Conservation (phyloP, 2,329 filamentous ascomycete genomes). For the Endocalyx cinctus region DNA sequence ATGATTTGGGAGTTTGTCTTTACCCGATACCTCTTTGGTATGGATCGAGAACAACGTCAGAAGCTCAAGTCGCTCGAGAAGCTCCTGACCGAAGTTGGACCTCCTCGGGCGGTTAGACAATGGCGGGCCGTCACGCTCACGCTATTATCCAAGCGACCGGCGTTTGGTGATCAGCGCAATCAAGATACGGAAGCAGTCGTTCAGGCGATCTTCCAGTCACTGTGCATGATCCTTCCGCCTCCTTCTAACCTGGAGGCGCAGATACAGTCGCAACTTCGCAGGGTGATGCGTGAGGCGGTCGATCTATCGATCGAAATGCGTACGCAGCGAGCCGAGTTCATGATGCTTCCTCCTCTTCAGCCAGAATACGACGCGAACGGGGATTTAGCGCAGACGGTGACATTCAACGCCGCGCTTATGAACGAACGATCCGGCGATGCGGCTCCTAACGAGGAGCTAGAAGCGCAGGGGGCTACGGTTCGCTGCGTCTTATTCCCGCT, state of each 20-base stretch:
- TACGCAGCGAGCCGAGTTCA: slow-evolving; percentile 92
- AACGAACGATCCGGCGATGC: slow-evolving; percentile 76
- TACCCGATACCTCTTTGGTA: slow-evolving; percentile 94
- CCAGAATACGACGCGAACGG: slow-evolving; percentile 94
- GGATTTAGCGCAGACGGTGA: slow-evolving; percentile 79
- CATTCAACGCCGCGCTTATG: slow-evolving; percentile 92
- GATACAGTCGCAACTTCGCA: slow-evolving; percentile 77
- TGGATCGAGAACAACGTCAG: slow-evolving; percentile 96
- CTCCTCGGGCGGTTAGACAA: slow-evolving; percentile 82
- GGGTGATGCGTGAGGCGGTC: slow-evolving; percentile 84
- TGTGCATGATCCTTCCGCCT: slow-evolving; percentile 81
- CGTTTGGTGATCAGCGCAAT: slow-evolving; percentile 78
- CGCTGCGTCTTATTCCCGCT: slow-evolving; percentile 93
- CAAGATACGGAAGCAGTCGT: slow-evolving; percentile 95
- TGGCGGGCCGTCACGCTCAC: slow-evolving; percentile 96
- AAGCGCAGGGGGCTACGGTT: slow-evolving; percentile 71
- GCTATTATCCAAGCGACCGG: slow-evolving; percentile 71
- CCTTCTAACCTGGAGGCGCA: slow-evolving; percentile 75
- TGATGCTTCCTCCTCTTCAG: slow-evolving; percentile 93
- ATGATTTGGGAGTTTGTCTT: slow-evolving; percentile 99
- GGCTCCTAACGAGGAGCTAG: slow-evolving; percentile 72
- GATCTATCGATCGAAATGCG: slow-evolving; percentile 95
- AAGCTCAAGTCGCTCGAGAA: slow-evolving; percentile 97
- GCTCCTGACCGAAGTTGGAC: slow-evolving; percentile 81
- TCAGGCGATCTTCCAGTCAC: slow-evolving; percentile 78